Percentiles rank a stretch among this genome's conserved stretches.
Conservation (phyloP, 768 basidiomycete genomes). For the Tricholomella constricta region DNA sequence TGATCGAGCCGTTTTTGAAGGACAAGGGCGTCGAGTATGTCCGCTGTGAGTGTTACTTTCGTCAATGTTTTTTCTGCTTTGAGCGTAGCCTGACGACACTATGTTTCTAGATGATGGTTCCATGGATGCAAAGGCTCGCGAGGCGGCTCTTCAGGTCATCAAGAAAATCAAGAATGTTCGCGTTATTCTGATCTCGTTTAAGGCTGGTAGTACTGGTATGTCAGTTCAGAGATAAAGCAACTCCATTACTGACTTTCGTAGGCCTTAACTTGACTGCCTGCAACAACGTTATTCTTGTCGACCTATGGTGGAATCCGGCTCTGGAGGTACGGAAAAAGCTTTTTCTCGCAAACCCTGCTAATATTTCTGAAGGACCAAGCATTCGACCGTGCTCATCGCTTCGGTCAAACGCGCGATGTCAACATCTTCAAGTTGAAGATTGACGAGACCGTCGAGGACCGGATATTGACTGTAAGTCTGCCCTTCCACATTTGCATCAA, state of each 20-base stretch:
- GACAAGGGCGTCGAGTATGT: conserved; percentile 70
- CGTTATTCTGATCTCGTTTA: conserved; percentile 95
- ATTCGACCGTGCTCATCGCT: conserved; percentile 88
- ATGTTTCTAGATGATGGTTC: conserved; percentile 78
- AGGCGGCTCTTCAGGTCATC: conserved; percentile 74
- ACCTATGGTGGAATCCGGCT: conserved; percentile 95
- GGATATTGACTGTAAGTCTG: conserved; percentile 66
- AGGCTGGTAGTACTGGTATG: conserved; percentile 90
- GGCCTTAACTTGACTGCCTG: conserved; percentile 92
- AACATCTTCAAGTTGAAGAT: conserved; percentile 90
- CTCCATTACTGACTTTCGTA: conserved; percentile 22
- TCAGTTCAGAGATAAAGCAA: conserved; percentile 10
- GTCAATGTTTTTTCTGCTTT: conserved; percentile 9
- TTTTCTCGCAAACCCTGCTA: not conserved
- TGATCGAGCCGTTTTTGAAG: conserved; percentile 83
- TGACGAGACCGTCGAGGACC: conserved; percentile 83
- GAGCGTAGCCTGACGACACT: too few relatives aligned
- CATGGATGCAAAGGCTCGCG: conserved; percentile 77
- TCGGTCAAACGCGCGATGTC: conserved; percentile 86
- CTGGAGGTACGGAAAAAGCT: conserved; percentile 57
- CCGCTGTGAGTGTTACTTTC: conserved; percentile 68
- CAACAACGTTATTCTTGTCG: conserved; percentile 91
- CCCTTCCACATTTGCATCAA: not conserved
- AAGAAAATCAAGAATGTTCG: conserved; percentile 54
- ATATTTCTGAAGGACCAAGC: conserved; percentile 71